Evolutionary conservation across 2,329 filamentous ascomycete genomes (phyloP), one percentile per base, ranked within the genome.

Genomic region (Bertia moriformis): DNA sequence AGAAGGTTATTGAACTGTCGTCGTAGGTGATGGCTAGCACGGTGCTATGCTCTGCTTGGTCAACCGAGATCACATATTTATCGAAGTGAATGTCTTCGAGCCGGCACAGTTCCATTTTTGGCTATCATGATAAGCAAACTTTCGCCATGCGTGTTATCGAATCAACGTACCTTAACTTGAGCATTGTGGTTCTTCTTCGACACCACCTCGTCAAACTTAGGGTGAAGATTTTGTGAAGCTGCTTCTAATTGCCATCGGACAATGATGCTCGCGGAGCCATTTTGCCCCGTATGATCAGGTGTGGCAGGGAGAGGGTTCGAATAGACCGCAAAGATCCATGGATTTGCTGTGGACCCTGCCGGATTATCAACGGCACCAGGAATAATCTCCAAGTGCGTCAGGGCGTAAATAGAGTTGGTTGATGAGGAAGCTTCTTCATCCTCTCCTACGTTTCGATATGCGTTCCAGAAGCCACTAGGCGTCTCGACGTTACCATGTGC

Each of bases 151-250:
- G n/a, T n/a, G n/a, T n/a, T n/a, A n/a, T n/a, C n/a, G n/a, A n/a
- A n/a, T n/a, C n/a, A n/a, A n/a, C 24, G 10, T n/a, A 29, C 24
- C 24, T 35, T 35, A 18, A 17, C 10, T 15, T 35, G 32, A 7
- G 32, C 32, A 17, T 35, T 35, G n/a, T n/a, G n/a, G 32, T 17
- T 35, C 15, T 35, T 35, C 32, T 35, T 35, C 32, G 32, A 35
- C 12, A 15, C 7, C 7, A 35, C 10, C 32, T 35, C 32, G 17
- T 35, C 32, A 35, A 35, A 35, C 15, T 35, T 35, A 7, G 32
- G 32, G 15, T 35, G 32, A 35, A 35, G 32, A 17, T 7, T 17
- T 15, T 14, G 15, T 10, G 15, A 7, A 12, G 12, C 10, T 10
- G 32, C 7, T 7, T 35, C 32, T 15, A 35, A 35, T 35, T 35